phyloP scores from a whole-genome alignment of 192 early-diverging fungal species.

The Phlyctochytrium planicorne region DNA sequence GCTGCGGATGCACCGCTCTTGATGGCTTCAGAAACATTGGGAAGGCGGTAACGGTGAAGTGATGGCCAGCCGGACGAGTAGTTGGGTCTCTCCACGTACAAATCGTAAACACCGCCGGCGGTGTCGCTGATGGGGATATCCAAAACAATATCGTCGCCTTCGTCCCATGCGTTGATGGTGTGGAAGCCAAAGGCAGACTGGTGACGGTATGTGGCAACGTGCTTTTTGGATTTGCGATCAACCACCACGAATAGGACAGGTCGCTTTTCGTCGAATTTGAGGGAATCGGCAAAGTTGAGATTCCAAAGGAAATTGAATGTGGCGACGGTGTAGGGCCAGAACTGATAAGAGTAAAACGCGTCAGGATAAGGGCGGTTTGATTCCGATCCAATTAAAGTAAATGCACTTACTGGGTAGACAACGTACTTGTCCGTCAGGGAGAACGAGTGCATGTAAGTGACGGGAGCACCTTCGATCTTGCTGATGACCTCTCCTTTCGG shows the following conservation, averaged over 20 bases:
- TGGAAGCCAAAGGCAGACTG: slow-evolving; percentile 64
- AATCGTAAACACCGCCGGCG: slow-evolving; percentile 11
- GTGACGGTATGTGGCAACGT: slow-evolving; percentile 67
- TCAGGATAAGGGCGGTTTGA: background rate
- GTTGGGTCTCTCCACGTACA: background rate
- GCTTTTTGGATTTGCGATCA: slow-evolving; percentile 62
- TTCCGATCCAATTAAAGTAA: background rate
- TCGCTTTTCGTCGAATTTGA: slow-evolving; percentile 58
- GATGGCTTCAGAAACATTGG: background rate
- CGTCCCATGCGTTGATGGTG: slow-evolving; percentile 50
- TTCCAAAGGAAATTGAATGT: slow-evolving; percentile 53
- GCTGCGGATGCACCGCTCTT: background rate
- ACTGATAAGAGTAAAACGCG: slow-evolving; percentile 10
- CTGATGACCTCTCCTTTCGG: slow-evolving; percentile 5
- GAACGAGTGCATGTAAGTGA: slow-evolving; percentile 72
- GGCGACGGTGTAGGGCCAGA: slow-evolving; percentile 54
- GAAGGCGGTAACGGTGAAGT: background rate
- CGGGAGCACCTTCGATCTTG: slow-evolving; percentile 8
- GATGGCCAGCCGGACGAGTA: background rate
- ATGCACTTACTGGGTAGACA: slow-evolving; percentile 48
- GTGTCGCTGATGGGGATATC: slow-evolving; percentile 41
- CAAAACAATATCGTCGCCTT: slow-evolving; percentile 42
- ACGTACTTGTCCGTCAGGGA: slow-evolving; percentile 71
- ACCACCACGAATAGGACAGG: slow-evolving; percentile 73
- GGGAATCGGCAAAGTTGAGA: slow-evolving; percentile 68